Base-by-base conservation (phyloP, 495 filamentous ascomycete genomes). In the Aspergillus panamensis region DNA sequence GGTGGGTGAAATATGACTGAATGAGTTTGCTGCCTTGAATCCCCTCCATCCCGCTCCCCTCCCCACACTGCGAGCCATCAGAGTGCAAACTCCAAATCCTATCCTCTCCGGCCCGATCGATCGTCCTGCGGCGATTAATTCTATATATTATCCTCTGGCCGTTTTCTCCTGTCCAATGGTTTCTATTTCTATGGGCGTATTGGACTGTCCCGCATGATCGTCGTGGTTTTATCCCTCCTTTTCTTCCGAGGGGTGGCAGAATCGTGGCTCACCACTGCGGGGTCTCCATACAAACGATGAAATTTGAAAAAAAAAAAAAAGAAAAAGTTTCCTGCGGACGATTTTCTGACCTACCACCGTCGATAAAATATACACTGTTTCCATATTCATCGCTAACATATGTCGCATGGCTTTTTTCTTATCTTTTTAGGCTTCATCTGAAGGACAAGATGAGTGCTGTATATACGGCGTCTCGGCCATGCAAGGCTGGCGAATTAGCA, bases 401-500 rank as follows among this genome's bases (percentile, higher is more conserved):
- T 19, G 16, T 21, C 17, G 17, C 25, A 45, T 16, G 19, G 35
- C 10, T 39, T 39, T 39, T n/a, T 53, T 33, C 37, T 47, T 8
- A 53, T 51, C 17, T 61, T 35, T 49, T 39, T 75, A 98, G 94
- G 77, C 84, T 71, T 97, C 94, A 57, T 84, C 86, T 68, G 85
- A 87, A 66, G 93, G 94, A 72, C 87, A 87, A 76, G 92, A 97
- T 89, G 92, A 96, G 62, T 86, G 90, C 70, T 84, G 96, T 67
- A 71, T 92, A 61, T 98, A 88, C 71, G 94, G 95, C 64, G 84
- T 98, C 59, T 97, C 95, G 62, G 90, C 90, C 73, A 98, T 98
- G 94, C 94, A 98, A 76, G 94, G 94, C 79, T 98, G 94, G 94
- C 88, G 94, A 74, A 97, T 97, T 73, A 95, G 90, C 74, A 98